Evolutionary conservation across 768 basidiomycete species (phyloP).

Genomic region (Lentinula aciculospora): DNA sequence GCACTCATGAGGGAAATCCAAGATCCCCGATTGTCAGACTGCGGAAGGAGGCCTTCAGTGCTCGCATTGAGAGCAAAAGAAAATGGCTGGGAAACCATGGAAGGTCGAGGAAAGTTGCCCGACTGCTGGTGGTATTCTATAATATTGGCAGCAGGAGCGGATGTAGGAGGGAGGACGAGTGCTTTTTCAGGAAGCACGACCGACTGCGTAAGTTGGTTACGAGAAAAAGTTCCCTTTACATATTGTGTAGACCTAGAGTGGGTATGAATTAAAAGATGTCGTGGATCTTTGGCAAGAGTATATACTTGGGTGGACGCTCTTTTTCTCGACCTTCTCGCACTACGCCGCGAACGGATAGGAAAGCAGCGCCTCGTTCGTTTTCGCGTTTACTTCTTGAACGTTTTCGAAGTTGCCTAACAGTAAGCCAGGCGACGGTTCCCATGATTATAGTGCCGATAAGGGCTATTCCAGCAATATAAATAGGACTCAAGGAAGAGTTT

Average conservation of each 20-base stretch:
- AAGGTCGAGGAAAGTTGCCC: slow-evolving; percentile 33
- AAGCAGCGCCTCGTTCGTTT: slow-evolving; percentile 32
- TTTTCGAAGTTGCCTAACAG: slow-evolving; percentile 34
- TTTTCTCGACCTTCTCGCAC: slow-evolving; percentile 29
- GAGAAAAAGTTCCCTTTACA: slow-evolving; percentile 27
- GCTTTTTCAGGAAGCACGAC: slow-evolving; percentile 52
- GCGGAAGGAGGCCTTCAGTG: slow-evolving; percentile 9
- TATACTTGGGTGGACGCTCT: slow-evolving; percentile 16
- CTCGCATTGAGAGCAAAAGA: slow-evolving; percentile 30
- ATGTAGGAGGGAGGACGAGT: slow-evolving; percentile 26
- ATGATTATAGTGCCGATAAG: slow-evolving; percentile 36
- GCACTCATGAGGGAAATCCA: slow-evolving; percentile 21
- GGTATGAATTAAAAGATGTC: neutral
- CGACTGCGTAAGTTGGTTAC: slow-evolving; percentile 34
- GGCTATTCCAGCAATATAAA: slow-evolving; percentile 47
- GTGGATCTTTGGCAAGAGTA: neutral
- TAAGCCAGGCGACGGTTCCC: slow-evolving; percentile 36
- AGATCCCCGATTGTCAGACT: neutral
- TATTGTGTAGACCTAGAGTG: neutral
- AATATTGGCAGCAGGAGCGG: slow-evolving; percentile 32
- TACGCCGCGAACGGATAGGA: slow-evolving; percentile 44
- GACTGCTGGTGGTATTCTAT: slow-evolving; percentile 37
- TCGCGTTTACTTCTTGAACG: slow-evolving; percentile 29
- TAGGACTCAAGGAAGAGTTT: slow-evolving; percentile 13
- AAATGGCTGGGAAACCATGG: slow-evolving; percentile 32